Conservation (phyloP, 1,139 yeast genomes). For the Scheffersomyces cryptocercus region DNA sequence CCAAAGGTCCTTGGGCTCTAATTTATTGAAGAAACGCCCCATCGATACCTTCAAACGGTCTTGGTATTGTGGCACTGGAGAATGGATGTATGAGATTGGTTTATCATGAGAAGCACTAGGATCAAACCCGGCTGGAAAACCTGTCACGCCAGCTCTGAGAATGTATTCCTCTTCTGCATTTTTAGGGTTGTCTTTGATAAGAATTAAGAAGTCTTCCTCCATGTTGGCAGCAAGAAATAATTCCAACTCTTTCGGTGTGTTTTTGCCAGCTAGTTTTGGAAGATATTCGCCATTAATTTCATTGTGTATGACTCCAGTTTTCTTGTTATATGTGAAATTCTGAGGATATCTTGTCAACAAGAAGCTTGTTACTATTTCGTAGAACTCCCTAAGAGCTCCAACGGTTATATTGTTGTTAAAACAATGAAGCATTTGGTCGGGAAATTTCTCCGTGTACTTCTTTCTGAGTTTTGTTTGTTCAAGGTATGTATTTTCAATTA, state of each 20-base stretch:
- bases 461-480: constrained; percentile 23
- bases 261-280: constrained; percentile 20
- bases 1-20: constrained; percentile 41
- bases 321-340: constrained; percentile 21
- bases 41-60: constrained; percentile 34
- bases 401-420: constrained; percentile 18
- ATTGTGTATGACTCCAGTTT: constrained; percentile 20
- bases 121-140: constrained; percentile 47
- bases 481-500: constrained; percentile 38
- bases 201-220: constrained; percentile 43
- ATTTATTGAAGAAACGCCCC: constrained; percentile 39
- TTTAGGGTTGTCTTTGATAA: constrained; percentile 36
- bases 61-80: constrained; percentile 44
- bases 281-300: constrained; percentile 28
- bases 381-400: constrained; percentile 35
- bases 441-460: constrained; percentile 17
- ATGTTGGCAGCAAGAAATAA: constrained; percentile 27
- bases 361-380: constrained; percentile 27
- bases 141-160: constrained; percentile 35
- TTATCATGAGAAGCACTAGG: constrained; percentile 34
- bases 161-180: constrained; percentile 37
- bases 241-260: constrained; percentile 22
- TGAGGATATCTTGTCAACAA: constrained; percentile 35
- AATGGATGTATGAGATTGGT: constrained; percentile 41
- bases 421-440: constrained; percentile 25